Percentiles rank a stretch among this genome's conserved stretches.
These are phyloP conservation scores for Cinnamomum micranthum DNA, from an alignment of 164 flowering plant genomes.

Conservation along the genomic window DNA sequence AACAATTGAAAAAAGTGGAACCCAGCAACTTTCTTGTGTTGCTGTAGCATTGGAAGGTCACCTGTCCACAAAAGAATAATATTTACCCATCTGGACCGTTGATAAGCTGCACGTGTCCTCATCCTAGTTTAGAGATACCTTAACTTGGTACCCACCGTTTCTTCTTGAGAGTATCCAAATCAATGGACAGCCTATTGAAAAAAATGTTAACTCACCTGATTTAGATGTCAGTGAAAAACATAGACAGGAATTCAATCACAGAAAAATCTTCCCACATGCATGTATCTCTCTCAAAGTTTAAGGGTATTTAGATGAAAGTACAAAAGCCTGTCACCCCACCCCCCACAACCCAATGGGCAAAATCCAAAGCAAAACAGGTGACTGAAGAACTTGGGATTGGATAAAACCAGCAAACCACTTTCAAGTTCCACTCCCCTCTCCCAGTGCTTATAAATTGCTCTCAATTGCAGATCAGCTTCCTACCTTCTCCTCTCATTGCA, in stretches of 20 bases:
- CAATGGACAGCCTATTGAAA: not conserved
- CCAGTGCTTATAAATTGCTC: not conserved
- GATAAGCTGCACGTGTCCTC: not conserved
- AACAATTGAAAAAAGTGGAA: not conserved
- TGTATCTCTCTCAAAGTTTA: not conserved
- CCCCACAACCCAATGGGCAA: too few species aligned
- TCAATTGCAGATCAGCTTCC: not conserved
- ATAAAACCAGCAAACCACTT: constrained; percentile 6
- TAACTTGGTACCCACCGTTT: not conserved
- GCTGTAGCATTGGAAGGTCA: not conserved
- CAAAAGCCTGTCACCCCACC: not conserved
- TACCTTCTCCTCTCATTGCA: not conserved
- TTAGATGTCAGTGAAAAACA: not conserved
- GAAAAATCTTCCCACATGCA: not conserved
- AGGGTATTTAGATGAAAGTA: not conserved
- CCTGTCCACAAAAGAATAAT: not conserved
- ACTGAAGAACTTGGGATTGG: constrained; percentile 1
- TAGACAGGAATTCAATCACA: too few species aligned
- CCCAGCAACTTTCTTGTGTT: not conserved
- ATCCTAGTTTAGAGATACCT: not conserved
- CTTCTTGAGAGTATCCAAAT: not conserved
- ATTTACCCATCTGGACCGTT: not conserved
- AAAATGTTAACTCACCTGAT: too few species aligned
- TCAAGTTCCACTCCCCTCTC: not conserved
- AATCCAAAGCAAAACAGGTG: not conserved